Conservation (phyloP, 805 yeast genomes). For the Candida ascalaphidarum region DNA sequence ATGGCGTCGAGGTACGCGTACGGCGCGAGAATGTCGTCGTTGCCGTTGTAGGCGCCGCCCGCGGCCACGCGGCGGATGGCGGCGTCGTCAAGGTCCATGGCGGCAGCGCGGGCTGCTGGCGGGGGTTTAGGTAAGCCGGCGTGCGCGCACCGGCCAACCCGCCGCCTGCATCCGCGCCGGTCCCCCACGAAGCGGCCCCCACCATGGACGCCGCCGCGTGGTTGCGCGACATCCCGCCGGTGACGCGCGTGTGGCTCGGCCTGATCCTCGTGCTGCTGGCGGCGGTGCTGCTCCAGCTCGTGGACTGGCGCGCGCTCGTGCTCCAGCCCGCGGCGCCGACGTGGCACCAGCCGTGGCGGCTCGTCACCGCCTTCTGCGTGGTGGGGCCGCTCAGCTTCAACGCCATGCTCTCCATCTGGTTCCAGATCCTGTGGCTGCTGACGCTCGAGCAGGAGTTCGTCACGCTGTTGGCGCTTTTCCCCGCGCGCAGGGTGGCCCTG, state of each 20-base stretch:
- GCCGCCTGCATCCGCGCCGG: too few species aligned
- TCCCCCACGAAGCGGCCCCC: not conserved
- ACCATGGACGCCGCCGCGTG: constrained; percentile 4
- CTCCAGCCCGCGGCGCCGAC: constrained; percentile 20
- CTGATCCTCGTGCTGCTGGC: constrained; percentile 14
- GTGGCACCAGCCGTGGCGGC: constrained; percentile 27
- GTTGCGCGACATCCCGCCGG: constrained; percentile 9
- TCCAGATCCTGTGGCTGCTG: constrained; percentile 11
- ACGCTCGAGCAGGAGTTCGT: constrained; percentile 16
- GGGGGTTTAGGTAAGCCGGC: too few species aligned
- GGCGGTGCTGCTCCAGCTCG: constrained; percentile 10
- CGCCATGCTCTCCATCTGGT: constrained; percentile 11
- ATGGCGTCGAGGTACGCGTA: constrained; percentile 21
- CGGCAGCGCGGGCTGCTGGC: too few species aligned
- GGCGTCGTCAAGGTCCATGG: constrained; percentile 2
- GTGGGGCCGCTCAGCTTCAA: constrained; percentile 17
- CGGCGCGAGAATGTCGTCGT: constrained; percentile 14
- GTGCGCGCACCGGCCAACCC: not conserved
- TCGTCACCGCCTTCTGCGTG: constrained; percentile 24
- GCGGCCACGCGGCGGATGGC: constrained; percentile 2
- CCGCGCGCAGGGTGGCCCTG: constrained; percentile 6
- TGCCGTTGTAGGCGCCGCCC: constrained; percentile 4
- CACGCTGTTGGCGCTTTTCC: constrained; percentile 12
- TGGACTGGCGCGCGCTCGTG: constrained; percentile 11
- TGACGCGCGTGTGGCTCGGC: constrained; percentile 19